Percentiles rank a stretch among this genome's conserved stretches.
Evolutionary conservation across 192 early-diverging fungal genomes (phyloP).

Genomic region (Pecoramyces ruminantium): DNA sequence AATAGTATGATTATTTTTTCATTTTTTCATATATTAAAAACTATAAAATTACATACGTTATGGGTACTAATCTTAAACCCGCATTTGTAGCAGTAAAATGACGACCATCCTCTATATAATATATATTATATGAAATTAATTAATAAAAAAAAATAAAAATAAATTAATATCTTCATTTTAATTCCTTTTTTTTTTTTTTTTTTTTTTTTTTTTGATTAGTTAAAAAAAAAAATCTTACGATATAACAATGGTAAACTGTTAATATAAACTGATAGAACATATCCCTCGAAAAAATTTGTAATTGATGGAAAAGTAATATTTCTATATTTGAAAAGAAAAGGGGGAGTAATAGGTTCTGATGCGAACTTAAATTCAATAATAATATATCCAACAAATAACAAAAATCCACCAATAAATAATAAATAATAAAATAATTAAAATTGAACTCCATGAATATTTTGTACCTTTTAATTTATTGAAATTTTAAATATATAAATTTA

Average conservation of each 20-base stretch:
- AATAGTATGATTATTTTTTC: no score
- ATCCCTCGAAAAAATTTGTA: background rate
- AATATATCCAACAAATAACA: background rate
- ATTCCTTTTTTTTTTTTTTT: no score
- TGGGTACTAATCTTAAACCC: background rate
- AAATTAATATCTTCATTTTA: no score
- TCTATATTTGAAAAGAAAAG: background rate
- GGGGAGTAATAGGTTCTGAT: background rate
- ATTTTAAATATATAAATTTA: no score
- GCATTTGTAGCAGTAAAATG: background rate
- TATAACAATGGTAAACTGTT: background rate
- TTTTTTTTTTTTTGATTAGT: no score
- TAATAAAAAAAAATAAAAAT: no score
- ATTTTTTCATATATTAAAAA: no score
- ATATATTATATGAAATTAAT: no score
- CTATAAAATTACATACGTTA: background rate
- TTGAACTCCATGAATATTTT: background rate
- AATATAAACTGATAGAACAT: background rate
- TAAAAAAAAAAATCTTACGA: no score
- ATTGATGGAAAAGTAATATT: background rate
- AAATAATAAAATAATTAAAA: background rate
- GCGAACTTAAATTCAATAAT: background rate
- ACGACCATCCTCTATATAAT: background rate
- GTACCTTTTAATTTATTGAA: background rate
- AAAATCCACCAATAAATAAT: background rate